phyloP scores from a whole-genome alignment of 305 asterid species.

The Fraxinus nigra region DNA sequence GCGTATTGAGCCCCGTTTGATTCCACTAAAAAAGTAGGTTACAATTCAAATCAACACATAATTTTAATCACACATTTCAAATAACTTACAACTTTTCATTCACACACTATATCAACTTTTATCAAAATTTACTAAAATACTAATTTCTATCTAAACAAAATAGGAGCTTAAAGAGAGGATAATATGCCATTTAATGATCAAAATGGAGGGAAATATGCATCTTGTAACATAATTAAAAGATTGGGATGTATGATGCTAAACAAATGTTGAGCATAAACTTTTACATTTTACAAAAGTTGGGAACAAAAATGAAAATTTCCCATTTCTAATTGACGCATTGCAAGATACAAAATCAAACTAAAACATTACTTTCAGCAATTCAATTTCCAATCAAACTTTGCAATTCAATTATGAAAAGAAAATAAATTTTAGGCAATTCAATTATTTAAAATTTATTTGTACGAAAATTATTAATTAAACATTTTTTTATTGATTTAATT shows the following conservation, averaged over 20 bases:
- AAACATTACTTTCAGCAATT: background rate
- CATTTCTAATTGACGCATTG: background rate
- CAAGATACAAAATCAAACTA: background rate
- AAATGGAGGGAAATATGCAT: background rate
- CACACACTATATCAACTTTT: too few relatives aligned
- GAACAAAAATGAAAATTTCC: background rate
- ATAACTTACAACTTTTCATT: too few relatives aligned
- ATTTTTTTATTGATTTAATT: too few relatives aligned
- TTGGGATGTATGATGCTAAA: background rate
- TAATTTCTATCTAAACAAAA: too few relatives aligned
- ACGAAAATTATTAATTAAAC: too few relatives aligned
- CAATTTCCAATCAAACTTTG: background rate
- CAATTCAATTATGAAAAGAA: background rate
- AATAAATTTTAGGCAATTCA: too few relatives aligned
- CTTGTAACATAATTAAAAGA: background rate
- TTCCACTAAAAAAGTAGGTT: background rate
- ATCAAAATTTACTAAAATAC: too few relatives aligned
- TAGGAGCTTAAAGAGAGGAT: background rate
- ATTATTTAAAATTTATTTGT: background rate
- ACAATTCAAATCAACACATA: background rate
- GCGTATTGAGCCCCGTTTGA: background rate
- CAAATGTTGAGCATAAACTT: background rate
- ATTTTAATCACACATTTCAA: too few relatives aligned
- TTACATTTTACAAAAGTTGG: background rate
- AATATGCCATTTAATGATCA: background rate